A percentile compares a stretch with the other conserved stretches of the same genome.
Conservation (phyloP, 1,284 basidiomycete species). For the Trichosporon faecale region DNA sequence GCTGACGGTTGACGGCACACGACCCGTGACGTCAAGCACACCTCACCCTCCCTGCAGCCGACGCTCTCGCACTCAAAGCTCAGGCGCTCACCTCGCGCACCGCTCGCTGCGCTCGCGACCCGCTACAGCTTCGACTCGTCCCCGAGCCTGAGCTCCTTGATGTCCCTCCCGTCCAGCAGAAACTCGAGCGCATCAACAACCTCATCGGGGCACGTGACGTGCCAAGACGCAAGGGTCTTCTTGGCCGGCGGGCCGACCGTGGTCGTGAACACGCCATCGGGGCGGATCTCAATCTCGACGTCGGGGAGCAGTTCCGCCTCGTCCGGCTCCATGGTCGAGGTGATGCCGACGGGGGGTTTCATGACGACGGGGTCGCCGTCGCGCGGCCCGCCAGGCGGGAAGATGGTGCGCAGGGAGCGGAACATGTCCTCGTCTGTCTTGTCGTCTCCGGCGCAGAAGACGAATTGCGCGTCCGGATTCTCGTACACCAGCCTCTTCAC, state of each 20-base stretch:
- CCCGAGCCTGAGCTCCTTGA: not conserved
- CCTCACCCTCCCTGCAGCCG: no score
- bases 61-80: no score
- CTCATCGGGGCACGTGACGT: conserved; percentile 63
- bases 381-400: conserved; percentile 54
- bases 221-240: conserved; percentile 82
- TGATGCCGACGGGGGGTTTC: conserved; percentile 71
- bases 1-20: no score
- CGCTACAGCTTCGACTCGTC: conserved; percentile 2
- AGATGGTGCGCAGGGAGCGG: conserved; percentile 65
- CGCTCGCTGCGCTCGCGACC: not conserved
- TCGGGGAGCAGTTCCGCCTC: conserved; percentile 53
- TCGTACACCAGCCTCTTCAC: conserved; percentile 88
- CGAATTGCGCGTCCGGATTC: conserved; percentile 88
- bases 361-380: conserved; percentile 57
- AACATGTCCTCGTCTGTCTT: conserved; percentile 99
- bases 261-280: conserved; percentile 77
- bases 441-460: conserved; percentile 97
- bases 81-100: no score
- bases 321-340: conserved; percentile 52
- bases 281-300: conserved; percentile 63
- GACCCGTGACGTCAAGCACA: no score
- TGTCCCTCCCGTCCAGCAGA: conserved; percentile 28
- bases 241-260: conserved; percentile 82
- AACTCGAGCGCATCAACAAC: conserved; percentile 48